These are phyloP conservation scores for Mycena albidolilacea DNA, from an alignment of 768 basidiomycete species.

Conservation along the genomic window DNA sequence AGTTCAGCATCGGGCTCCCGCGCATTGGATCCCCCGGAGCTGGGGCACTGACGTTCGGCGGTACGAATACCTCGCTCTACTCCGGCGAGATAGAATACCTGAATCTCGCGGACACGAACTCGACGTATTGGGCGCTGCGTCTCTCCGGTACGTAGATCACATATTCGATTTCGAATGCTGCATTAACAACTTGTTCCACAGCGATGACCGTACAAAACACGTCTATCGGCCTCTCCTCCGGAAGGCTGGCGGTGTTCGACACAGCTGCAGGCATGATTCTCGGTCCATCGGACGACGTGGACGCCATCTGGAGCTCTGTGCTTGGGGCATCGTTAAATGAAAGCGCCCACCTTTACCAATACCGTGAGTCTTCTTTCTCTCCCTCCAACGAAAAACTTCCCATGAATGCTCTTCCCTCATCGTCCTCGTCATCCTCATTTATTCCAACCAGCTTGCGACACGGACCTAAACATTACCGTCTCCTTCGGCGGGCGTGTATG, in stretches of 20 bases:
- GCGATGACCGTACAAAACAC: conserved; percentile 5
- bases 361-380: neutral
- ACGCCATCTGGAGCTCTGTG: conserved; percentile 5
- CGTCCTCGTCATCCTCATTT: neutral
- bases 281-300: neutral
- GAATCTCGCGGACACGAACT: neutral
- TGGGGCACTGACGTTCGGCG: conserved; percentile 4
- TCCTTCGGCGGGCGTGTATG: conserved; percentile 1
- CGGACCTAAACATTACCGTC: neutral
- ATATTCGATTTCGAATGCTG: neutral
- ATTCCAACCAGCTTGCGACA: neutral
- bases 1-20: neutral
- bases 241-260: neutral
- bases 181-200: neutral
- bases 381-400: neutral
- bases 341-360: neutral
- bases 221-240: neutral
- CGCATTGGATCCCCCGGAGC: neutral
- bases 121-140: conserved; percentile 5
- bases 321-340: neutral
- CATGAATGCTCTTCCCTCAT: too few relatives aligned
- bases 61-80: neutral
- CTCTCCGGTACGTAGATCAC: neutral
- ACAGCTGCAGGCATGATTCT: neutral
- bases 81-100: conserved; percentile 14